phyloP scores from a whole-genome alignment of 129 eudicot species.

The carrot (Daucus carota) region DNA sequence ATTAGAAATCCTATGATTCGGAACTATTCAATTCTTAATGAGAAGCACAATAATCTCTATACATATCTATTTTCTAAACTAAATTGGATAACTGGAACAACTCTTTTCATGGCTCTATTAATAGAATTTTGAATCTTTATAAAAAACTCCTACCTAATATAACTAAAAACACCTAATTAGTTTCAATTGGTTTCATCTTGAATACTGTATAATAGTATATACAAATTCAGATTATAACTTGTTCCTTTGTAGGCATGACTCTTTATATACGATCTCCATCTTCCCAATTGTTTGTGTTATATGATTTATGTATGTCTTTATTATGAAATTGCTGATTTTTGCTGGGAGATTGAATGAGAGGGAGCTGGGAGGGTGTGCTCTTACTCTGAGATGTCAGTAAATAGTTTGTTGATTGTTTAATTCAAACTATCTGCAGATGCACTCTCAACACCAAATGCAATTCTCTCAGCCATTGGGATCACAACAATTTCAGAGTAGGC shows the following conservation, averaged over 20 bases:
- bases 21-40: neutral
- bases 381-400: no score
- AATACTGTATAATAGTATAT: neutral
- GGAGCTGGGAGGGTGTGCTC: neutral
- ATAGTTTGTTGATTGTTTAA: neutral
- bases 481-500: slow-evolving; percentile 83
- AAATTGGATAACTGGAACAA: neutral
- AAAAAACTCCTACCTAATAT: neutral
- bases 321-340: neutral
- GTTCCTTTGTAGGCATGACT: neutral
- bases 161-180: neutral
- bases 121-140: neutral
- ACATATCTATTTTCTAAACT: neutral
- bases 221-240: no score
- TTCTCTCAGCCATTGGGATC: slow-evolving; percentile 79
- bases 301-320: neutral
- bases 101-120: neutral
- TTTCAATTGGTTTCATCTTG: neutral
- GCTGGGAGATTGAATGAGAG: neutral
- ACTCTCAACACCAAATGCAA: slow-evolving; percentile 79
- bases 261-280: neutral
- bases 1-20: neutral
- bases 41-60: neutral
- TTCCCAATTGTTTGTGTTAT: neutral
- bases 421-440: slow-evolving; percentile 39